These are phyloP conservation scores for Fusarium acutatum DNA, from an alignment of 2,329 filamentous ascomycete species.

Conservation along the genomic window DNA sequence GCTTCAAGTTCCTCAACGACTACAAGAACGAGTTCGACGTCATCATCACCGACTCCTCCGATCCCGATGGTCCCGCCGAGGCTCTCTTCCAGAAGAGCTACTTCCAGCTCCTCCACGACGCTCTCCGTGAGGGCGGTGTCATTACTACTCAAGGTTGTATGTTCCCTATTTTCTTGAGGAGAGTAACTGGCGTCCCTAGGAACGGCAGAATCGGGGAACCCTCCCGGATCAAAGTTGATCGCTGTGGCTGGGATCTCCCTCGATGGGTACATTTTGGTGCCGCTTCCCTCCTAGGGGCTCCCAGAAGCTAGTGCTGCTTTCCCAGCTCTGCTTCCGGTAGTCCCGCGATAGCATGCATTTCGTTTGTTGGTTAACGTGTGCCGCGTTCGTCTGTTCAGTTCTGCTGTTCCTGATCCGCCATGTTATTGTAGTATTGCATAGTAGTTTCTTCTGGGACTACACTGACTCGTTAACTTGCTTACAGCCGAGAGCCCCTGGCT, in stretches of 20 bases:
- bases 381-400: constrained; percentile 14
- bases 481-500: constrained; percentile 99
- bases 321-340: constrained; percentile 49
- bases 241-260: constrained; percentile 25
- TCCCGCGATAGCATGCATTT: constrained; percentile 45
- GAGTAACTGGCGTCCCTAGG: constrained; percentile 50
- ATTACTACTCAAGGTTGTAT: constrained; percentile 99
- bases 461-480: constrained; percentile 27
- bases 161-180: constrained; percentile 72
- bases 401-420: constrained; percentile 34
- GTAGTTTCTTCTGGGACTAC: constrained; percentile 12
- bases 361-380: constrained; percentile 17
- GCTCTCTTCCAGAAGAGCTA: constrained; percentile 98
- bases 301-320: constrained; percentile 53
- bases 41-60: constrained; percentile 98
- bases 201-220: constrained; percentile 42
- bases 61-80: constrained; percentile 96
- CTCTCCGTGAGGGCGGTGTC: constrained; percentile 93
- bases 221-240: constrained; percentile 32
- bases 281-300: constrained; percentile 45
- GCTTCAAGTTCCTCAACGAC: constrained; percentile 97
- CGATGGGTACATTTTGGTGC: constrained; percentile 39
- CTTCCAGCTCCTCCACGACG: constrained; percentile 91
- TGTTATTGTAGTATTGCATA: constrained; percentile 18
- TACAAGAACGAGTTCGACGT: constrained; percentile 98